Evolutionary conservation across 2,329 filamentous ascomycete species (phyloP), one percentile per base, ranked within the genome.

Genomic region (Hawksworthiomyces lignivorus): DNA sequence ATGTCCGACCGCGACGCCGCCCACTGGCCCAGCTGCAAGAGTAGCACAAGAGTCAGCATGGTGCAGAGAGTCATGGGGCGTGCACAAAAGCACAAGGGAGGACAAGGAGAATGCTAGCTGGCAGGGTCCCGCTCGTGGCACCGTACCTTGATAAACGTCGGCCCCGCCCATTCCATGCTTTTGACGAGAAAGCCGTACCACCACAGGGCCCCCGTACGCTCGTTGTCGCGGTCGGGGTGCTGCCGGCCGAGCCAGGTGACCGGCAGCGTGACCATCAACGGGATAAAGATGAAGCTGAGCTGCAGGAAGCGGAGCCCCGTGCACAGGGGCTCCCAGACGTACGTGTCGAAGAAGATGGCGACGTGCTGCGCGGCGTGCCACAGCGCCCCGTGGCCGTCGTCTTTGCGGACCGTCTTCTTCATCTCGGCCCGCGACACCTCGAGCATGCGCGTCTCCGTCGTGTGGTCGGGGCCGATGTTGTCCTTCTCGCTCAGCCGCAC

Each of bases 1-100:
- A 98, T 95, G 62, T 98, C 92, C 31, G 89, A 86, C 58, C 92
- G 76, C 5, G 92, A 97, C 4, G 92, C 92, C 15, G 92, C 92
- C 92, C 92, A 98, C 80, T 98, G 92, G 14, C 92, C 92, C 41
- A 98, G 77, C 80, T 89, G 53, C 44, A 28, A 14, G 12, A 19
- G 30, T 27, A 26, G 24, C 24, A 26, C n/a, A n/a, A n/a, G n/a
- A n/a, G n/a, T n/a, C n/a, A n/a, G n/a, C n/a, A n/a, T n/a, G n/a
- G n/a, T n/a, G n/a, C n/a, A n/a, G n/a, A n/a, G n/a, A n/a, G n/a
- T n/a, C n/a, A n/a, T n/a, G n/a, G n/a, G n/a, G n/a, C n/a, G n/a
- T n/a, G n/a, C n/a, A n/a, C n/a, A n/a, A n/a, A n/a, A n/a, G n/a
- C n/a, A n/a, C n/a, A n/a, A n/a, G n/a, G n/a, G n/a, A n/a, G n/a